Base-by-base conservation (phyloP, 805 yeast species). In the Nakazawaea laoshanensis region DNA sequence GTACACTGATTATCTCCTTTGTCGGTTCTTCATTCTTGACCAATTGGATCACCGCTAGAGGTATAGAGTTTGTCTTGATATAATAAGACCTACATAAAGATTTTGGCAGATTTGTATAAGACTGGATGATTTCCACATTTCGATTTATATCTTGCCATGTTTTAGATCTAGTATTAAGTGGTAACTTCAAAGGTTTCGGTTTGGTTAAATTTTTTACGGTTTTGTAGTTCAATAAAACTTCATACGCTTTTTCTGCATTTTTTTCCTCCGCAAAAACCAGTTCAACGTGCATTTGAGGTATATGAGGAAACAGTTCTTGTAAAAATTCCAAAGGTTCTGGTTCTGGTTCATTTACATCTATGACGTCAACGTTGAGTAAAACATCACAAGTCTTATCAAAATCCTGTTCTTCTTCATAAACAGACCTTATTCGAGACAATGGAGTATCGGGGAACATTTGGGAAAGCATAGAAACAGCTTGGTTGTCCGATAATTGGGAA, bases 391-490 rank as follows among this genome's bases (percentile, higher is more conserved):
- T 22, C 17, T 16, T 20, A 24, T 36, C 39, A 11, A 30, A 20
- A 12, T 36, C 29, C 10, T 27, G 29, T 7, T 14, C 8, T 12
- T 13, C n/a, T 4, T 24, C 29, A 3, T 18, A 13, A 5, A 30
- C 6, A 3, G 34, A 24, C 13, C 28, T 10, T 10, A 15, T 27
- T 15, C 18, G 5, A 6, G 24, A 19, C 8, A 35, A n/a, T 3
- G 35, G 7, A 5, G 24, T 10, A 13, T 31, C 16, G 12, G 39
- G 35, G 26, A 36, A 36, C 35, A 36, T 36, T 15, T 19, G 28
- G 2, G 39, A 36, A 4, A 36, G 25, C 29, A 16, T 29, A 7
- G 33, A 15, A 8, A 24, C 24, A 7, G 24, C 27, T 10, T 27
- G 18, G 18, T 18, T 22, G 23, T 21, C 27, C n/a, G n/a, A n/a